Evolutionary conservation across 805 yeast species (phyloP).

Genomic region (Grigorovia jiainica): DNA sequence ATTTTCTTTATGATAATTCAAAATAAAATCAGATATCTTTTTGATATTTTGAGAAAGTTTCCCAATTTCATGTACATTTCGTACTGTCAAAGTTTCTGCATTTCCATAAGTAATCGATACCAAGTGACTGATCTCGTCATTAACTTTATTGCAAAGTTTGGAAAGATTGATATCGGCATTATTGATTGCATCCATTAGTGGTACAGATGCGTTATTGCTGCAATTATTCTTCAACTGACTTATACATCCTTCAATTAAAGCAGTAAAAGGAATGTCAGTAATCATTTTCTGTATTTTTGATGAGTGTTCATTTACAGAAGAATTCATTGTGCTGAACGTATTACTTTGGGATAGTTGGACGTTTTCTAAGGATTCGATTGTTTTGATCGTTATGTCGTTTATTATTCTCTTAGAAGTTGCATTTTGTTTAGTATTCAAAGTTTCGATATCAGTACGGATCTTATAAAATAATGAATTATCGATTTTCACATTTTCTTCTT

Average conservation of each 20-base stretch:
- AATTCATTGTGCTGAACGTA: not conserved
- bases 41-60: not conserved
- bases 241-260: not conserved
- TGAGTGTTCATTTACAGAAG: not conserved
- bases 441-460: conserved; percentile 1
- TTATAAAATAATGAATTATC: conserved; percentile 4
- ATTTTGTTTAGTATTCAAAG: conserved; percentile 1
- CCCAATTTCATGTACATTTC: not conserved
- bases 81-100: not conserved
- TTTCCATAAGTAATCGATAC: not conserved
- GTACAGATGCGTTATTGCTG: not conserved
- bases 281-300: not conserved
- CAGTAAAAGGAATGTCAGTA: not conserved
- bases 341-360: not conserved
- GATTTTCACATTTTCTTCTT: conserved; percentile 6
- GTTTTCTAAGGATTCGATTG: conserved; percentile 2
- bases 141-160: not conserved
- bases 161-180: not conserved
- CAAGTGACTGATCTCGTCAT: not conserved
- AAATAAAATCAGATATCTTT: conserved; percentile 3
- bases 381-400: conserved; percentile 1
- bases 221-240: not conserved
- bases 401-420: conserved; percentile 3
- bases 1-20: conserved; percentile 7
- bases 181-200: not conserved